Evolutionary conservation across 305 asterid genomes (phyloP), one percentile per base, ranked within the genome.

Genomic region (Solanum hybrid): DNA sequence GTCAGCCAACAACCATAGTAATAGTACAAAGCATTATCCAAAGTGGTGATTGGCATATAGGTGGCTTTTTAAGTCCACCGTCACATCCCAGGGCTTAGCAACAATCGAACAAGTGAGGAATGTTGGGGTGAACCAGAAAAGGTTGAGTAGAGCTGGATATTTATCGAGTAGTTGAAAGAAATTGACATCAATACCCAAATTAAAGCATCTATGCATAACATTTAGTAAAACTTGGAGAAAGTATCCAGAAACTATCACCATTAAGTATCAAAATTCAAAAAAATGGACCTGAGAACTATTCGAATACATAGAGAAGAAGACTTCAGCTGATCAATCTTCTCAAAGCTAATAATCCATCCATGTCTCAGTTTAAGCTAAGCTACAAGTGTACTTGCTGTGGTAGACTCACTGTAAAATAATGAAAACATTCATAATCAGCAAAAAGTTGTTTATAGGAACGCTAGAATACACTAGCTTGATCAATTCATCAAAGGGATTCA

Each of bases 331-430:
- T 78, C 84, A 78, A 78, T 78, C 84, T 34, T 78, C 51, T 35
- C 46, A 35, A 78, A 11, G 10, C 0, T 79, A 3, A 36, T 36
- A 79, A 79, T 22, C 32, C 85, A 36, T 79, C 42, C 85, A 36
- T 79, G 85, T 36, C 85, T 79, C 56, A 77, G 90, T 89, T 82
- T 95, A 96, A 14, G 31, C 31, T 29, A 29, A 13, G 34, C 34
- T 32, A 32, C 98, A 1, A 96, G 98, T 3, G 98, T 96, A 93
- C 98, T 96, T 86, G 98, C 98, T 34, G 98, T 96, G 82, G 98
- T 95, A 2, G 98, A 96, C 85, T 96, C 98, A 37, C 98, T 96
- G 96, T 93, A 92, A 79, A 76, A 79, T 42, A 79, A 84, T 46
- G 16, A 38, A 22, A 86, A 77, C 82, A 90, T 84, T n/a, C 34